Evolutionary conservation across 352 stramenopile species (phyloP), one percentile per base, ranked within the genome.

Genomic region (Globisporangium barbulae): DNA sequence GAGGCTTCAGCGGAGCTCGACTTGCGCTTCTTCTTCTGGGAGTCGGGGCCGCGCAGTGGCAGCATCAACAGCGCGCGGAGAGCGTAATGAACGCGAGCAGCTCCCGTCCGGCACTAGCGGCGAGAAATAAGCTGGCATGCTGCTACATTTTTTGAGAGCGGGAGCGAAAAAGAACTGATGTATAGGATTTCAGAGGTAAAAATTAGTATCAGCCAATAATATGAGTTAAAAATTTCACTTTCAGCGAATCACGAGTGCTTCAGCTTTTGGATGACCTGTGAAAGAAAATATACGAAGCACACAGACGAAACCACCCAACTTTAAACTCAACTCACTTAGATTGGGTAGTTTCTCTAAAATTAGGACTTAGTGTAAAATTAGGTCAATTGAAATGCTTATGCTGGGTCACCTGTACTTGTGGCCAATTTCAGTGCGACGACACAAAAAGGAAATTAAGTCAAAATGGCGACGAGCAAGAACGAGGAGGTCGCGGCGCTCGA

Each of bases 21-120:
- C 80, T 93, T 93, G 65, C 83, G 83, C 75, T 93, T 93, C 79
- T 93, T 93, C 72, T 88, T 83, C 47, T 63, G 47, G 31, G 63
- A 69, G 65, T 76, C 73, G 19, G 75, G 62, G 56, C 74, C 81
- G 66, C 71, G 64, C 64, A 69, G 64, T 71, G 76, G 64, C 39
- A 70, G 75, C 75, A 81, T 76, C 60, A 70, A 78, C 73, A 42
- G 37, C 25, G 33, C 31, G 48, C 31, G 33, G 44, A 28, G 45
- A 52, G 28, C 30, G 44, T 17, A 45, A 53, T 62, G 25, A 53
- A 17, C 37, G 49, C 12, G 39, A 45, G 39, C 17, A 22, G 41
- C 41, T 44, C 15, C n/a, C 39, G 39, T 44, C 39, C 39, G 35
- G 8, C 35, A 41, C n/a, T n/a, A n/a, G n/a, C n/a, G 39, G 39